Evolutionary conservation across 2,329 filamentous ascomycete genomes (phyloP), one percentile per base, ranked within the genome.

Genomic region (Elsinoe australis): DNA sequence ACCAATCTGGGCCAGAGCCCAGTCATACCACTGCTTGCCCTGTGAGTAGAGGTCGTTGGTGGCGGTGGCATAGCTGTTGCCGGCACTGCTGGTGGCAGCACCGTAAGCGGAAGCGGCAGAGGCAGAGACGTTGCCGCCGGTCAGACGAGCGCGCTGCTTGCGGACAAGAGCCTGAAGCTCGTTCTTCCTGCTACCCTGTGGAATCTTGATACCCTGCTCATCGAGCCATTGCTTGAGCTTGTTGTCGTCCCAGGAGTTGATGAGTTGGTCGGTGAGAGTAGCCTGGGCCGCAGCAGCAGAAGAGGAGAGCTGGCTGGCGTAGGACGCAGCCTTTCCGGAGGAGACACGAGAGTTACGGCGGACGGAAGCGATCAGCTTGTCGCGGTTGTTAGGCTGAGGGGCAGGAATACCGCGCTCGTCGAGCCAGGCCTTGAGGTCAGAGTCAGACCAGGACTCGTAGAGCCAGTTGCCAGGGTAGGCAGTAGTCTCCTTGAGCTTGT

Each of bases 381-480:
- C 89, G 52, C 92, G 87, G 52, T 73, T 82, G 41, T 79, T 79
- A 22, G 87, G 85, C 65, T 96, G 90, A 52, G 92, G 90, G 48
- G 79, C 85, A 9, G 87, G 83, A 66, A 90, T 81, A 45, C 92
- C 92, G 56, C 87, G 80, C 56, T 83, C 82, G 60, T 96, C 92
- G 38, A 95, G 82, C 84, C 86, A 98, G 56, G 85, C 78, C 74
- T 96, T 96, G 54, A 95, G 71, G 42, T 95, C 90, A 55, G 89
- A 95, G 55, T 95, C 86, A 46, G 85, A 83, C 92, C 92, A 98
- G 5, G 83, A 75, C 52, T 82, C 76, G 63, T 95, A 98, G 34
- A 96, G 72, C 92, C 92, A 96, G 70, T 95, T 80, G 31, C 92
- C 92, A 26, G 92, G 92, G 62, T 96, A 96, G n/a, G 80, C 70